Evolutionary conservation across 1,284 basidiomycete species (phyloP), one percentile per base, ranked within the genome.

Genomic region (Heterobasidion occidentale): DNA sequence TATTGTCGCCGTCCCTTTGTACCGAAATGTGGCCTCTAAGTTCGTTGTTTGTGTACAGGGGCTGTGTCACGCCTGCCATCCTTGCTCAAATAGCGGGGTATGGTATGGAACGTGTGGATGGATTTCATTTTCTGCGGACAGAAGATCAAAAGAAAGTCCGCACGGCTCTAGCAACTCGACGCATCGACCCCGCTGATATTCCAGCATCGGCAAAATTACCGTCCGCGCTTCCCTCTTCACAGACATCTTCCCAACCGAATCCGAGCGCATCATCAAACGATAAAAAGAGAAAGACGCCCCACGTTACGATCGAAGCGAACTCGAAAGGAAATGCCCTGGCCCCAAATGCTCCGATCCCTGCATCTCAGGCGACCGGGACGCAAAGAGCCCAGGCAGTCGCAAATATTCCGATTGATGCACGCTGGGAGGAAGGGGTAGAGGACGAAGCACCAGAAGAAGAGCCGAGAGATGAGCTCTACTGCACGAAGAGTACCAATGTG

Each of bases 51-150:
- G 56, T 58, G 38, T 52, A 27, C 27, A 89, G 87, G 88, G 85
- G 83, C 61, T 90, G 88, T 59, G 81, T 89, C 11, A 86, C 84
- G 7, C 74, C 79, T 5, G 68, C 71, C 46, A 81, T 84, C 49
- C 68, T 90, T 38, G 68, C 65, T 27, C 65, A 73, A 49, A 70
- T 90, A 48, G 77, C 80, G 42, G 55, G 68, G 12, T 65, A 71
- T 46, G 68, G 72, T 51, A 60, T 83, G 42, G 72, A 77, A 15
- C 67, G 62, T 34, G 68, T 86, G 8, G 59, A 68, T 2, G 84
- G 84, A 0, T 84, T 86, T 60, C 64, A 61, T 20, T 66, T 65
- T 38, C 71, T 90, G n/a, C 86, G 84, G 47, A 60, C 70, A 7
- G 71, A 73, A 53, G 88, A 90, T 67, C 79, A 86, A 67, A 65